Percentiles rank a stretch among this genome's conserved stretches.
These are phyloP conservation scores for Homolaphlyctis polyrhiza DNA, from an alignment of 371 early-diverging fungal genomes.

Conservation along the genomic window DNA sequence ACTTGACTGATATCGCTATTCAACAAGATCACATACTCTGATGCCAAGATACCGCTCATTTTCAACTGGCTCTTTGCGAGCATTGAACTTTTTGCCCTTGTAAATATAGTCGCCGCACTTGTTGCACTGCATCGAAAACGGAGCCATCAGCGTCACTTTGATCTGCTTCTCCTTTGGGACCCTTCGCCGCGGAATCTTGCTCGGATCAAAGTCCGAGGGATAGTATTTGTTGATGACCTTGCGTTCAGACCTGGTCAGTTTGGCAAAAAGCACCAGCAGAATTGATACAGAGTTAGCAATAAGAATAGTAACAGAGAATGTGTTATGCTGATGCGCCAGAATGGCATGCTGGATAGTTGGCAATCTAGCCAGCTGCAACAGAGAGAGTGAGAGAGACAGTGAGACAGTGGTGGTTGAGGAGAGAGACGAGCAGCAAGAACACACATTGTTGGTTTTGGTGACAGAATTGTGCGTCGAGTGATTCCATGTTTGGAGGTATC, in stretches of 20 bases:
- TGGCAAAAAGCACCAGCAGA: conserved; percentile 59
- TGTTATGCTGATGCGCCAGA: no score
- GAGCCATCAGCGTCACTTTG: conserved; percentile 95
- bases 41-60: conserved; percentile 73
- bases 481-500: no score
- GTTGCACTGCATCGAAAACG: conserved; percentile 96
- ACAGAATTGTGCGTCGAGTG: no score
- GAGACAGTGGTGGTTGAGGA: no score
- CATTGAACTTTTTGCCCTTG: conserved; percentile 97
- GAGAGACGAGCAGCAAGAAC: no score
- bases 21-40: conserved; percentile 7
- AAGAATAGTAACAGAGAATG: no score
- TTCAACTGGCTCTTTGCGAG: conserved; percentile 70
- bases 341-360: no score
- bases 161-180: conserved; percentile 77
- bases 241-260: conserved; percentile 61
- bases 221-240: conserved; percentile 90
- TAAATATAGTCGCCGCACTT: conserved; percentile 94
- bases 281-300: conserved; percentile 67
- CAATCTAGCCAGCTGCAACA: no score
- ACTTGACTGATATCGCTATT: no score
- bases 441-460: no score
- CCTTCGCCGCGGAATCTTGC: conserved; percentile 66
- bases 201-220: conserved; percentile 92
- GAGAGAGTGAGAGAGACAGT: no score